Evolutionary conservation across 1,284 basidiomycete genomes (phyloP), one percentile per base, ranked within the genome.

Genomic region (Ceratobasidium sp.): DNA sequence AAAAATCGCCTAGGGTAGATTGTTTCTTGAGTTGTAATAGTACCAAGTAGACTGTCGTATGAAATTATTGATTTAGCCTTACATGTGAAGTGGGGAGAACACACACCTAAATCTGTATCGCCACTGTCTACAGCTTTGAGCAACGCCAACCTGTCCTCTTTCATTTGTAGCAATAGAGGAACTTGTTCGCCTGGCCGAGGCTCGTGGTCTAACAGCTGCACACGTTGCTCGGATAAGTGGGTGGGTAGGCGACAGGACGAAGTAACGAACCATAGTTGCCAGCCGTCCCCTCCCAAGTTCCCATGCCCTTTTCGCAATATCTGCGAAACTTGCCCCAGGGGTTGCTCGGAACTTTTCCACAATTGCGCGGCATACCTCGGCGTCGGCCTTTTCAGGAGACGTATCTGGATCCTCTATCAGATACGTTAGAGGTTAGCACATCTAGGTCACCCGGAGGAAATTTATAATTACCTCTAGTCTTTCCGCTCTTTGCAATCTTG

Each of bases 221-320:
- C 7, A 10, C 49, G n/a, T n/a, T n/a, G n/a, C n/a, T n/a, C n/a
- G n/a, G n/a, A n/a, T n/a, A n/a, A n/a, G n/a, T n/a, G n/a, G n/a
- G n/a, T n/a, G n/a, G n/a, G n/a, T 47, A 40, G 17, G 38, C 17
- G 8, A 8, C 10, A 17, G 7, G 10, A 20, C 7, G 45, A 20
- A 20, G 10, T 17, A 35, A 75, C 80, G 70, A 73, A 94, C 92
- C 85, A 91, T 92, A 0, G 95, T 98, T 0, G 96, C 97, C 40
- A 99, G 81, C 43, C 88, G 86, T 0, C 86, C 85, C 55, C 94
- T 81, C 0, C 97, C 96, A 1, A 90, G 88, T 77, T 95, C 92
- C 95, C 95, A 98, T 22, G 96, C 96, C 45, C 89, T 88, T 78
- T 88, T 88, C 0, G 97, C 96, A 74, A 99, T 96, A 72, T 98